phyloP scores from a whole-genome alignment of 139 green algal species.

The Tetradesmus lagerheimii region DNA sequence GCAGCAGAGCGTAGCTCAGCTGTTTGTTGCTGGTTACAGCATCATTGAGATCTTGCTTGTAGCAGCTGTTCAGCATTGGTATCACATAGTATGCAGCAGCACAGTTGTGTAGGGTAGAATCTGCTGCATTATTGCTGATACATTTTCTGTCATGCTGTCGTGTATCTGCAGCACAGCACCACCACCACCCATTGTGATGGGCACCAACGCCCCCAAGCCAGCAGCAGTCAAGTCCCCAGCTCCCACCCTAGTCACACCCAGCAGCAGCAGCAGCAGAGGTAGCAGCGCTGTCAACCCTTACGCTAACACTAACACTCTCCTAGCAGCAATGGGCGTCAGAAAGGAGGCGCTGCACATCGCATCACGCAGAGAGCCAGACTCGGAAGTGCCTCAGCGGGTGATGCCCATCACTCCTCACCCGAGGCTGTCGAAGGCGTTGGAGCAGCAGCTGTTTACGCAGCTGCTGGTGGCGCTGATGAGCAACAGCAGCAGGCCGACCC shows the following conservation, averaged over 20 bases:
- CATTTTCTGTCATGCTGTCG: background rate
- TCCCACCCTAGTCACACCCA: background rate
- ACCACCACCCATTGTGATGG: background rate
- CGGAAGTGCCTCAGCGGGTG: conserved; percentile 22
- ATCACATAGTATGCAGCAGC: too few relatives aligned
- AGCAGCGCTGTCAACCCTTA: background rate
- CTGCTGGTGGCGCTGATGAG: background rate
- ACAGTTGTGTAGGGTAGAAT: too few relatives aligned
- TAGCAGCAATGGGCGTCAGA: conserved; percentile 26
- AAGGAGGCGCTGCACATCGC: conserved; percentile 24
- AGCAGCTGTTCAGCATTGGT: too few relatives aligned
- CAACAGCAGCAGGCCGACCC: background rate
- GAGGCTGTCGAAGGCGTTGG: background rate
- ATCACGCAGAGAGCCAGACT: background rate
- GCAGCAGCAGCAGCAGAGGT: conserved; percentile 7
- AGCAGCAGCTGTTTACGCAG: conserved; percentile 24
- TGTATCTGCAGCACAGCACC: background rate
- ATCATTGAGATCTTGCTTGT: too few relatives aligned
- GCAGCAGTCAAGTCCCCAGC: background rate
- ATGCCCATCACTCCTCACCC: background rate
- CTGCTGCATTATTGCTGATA: background rate
- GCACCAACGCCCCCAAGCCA: background rate
- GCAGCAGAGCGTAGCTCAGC: too few relatives aligned
- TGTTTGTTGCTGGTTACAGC: too few relatives aligned
- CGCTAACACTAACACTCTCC: background rate